Evolutionary conservation across 1,284 basidiomycete genomes (phyloP), one percentile per base, ranked within the genome.

Genomic region (Heterobasidion irregulare): DNA sequence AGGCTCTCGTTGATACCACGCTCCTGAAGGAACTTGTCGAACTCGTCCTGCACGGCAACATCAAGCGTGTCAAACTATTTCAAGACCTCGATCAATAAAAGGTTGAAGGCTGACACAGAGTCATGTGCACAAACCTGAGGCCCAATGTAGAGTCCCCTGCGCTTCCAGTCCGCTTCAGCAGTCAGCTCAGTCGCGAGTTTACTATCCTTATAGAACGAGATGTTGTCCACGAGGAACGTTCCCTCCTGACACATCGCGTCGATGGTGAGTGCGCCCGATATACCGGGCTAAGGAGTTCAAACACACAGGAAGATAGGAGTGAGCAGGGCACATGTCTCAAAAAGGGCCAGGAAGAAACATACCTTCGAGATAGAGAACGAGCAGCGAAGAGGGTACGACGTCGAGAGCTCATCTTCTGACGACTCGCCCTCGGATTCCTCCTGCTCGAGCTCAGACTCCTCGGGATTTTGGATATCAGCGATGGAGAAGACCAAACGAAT

Each of bases 81-180:
- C 26, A 53, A 34, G 6, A 26, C 13, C 16, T 18, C 10, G 7
- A 16, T 46, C n/a, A 48, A 26, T 34, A 48, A 51, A 16, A 58
- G 47, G 54, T 48, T 55, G 43, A 58, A 19, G 38, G 44, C 16
- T 16, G 46, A 47, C 18, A n/a, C 18, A n/a, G 53, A 10, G 26
- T 26, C 26, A 5, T 7, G 38, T n/a, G n/a, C 38, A 72, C 79
- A 59, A 58, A 89, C 88, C 74, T 86, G 83, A 54, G 95, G 95
- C 2, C 95, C 95, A 67, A 97, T 85, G 78, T 97, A 98, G 62
- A 89, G 74, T 8, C 90, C 92, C 47, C 94, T 83, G 53, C 95
- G 84, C 67, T 88, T 87, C 92, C 92, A 98, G 74, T 98, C 95
- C 12, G 89, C 89, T 61, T 98, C 94, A 7, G 92, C 86, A 18